Base-by-base conservation (phyloP, 2,329 filamentous ascomycete species). In the Ophiosphaerella narmari region DNA sequence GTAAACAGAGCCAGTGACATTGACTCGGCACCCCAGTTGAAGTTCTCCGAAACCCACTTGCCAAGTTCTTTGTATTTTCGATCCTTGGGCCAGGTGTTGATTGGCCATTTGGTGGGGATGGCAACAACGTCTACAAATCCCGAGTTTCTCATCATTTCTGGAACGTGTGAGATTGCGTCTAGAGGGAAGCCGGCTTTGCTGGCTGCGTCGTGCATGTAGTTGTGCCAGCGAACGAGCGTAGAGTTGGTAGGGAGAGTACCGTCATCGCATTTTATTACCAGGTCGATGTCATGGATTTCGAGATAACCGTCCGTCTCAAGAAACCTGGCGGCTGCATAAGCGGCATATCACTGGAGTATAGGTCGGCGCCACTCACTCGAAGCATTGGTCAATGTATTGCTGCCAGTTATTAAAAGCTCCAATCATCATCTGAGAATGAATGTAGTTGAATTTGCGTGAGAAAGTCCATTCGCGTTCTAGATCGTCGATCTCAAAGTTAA, bases 61-160 rank as follows among this genome's bases (percentile, higher is more conserved):
- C 56, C 58, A 31, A 59, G 35, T 43, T 57, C 55, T 36, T 61
- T 61, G 45, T 29, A 50, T 24, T 50, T 56, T 12, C 24, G 21
- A 44, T 65, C 59, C 23, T 60, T 60, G 13, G 59, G 57, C 59
- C 60, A 63, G 2, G 46, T 49, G 29, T 56, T 57, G 36, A 61
- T 50, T 2, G 59, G 61, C 43, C 52, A 46, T 44, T 58, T 59
- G 21, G 46, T 31, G 3, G 43, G 49, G 32, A 33, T 54, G 7
- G 71, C 66, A 38, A 73, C 62, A 16, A 78, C 68, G 37, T 79
- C 75, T 34, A 76, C 68, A 55, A 77, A 78, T 5, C 76, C 77
- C 1, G 72, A 74, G 7, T 69, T 59, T n/a, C 67, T 63, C 67
- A 79, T 75, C 63, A 70, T 68, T 11, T 68, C 50, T 34, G 69